phyloP scores from a whole-genome alignment of 2,329 filamentous ascomycete species.

The Cladosporium sp. region DNA sequence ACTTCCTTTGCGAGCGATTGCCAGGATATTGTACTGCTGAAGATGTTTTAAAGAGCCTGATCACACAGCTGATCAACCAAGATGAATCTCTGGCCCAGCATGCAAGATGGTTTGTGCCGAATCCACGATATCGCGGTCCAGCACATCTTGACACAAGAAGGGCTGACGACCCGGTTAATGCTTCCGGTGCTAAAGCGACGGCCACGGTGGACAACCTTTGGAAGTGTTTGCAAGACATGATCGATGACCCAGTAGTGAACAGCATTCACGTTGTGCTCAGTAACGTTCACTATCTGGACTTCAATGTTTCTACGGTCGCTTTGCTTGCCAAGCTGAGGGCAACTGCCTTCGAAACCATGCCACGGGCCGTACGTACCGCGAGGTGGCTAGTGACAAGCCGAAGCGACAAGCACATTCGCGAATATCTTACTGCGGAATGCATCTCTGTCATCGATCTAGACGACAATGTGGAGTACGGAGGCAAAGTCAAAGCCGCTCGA shows the following conservation, averaged over 20 bases:
- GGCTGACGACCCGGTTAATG: too few species aligned
- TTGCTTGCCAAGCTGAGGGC: background rate
- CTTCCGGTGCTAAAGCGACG: background rate
- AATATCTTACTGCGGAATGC: background rate
- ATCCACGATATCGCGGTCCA: background rate
- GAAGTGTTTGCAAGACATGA: background rate
- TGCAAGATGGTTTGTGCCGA: constrained; percentile 11
- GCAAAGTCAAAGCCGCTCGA: background rate
- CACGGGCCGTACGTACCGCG: too few species aligned
- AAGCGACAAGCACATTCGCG: background rate
- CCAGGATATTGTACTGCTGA: constrained; percentile 3
- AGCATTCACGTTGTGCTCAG: background rate
- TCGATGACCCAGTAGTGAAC: background rate
- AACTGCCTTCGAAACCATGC: background rate
- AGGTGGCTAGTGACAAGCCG: background rate
- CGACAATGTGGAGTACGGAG: background rate
- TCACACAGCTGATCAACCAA: constrained; percentile 18
- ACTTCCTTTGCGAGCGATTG: background rate
- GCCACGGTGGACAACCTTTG: background rate
- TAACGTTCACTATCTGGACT: background rate
- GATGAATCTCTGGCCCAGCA: constrained; percentile 18
- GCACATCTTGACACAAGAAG: background rate
- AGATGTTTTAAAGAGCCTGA: constrained; percentile 15
- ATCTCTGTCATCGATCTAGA: background rate
- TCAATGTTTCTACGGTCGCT: background rate